Evolutionary conservation across 768 basidiomycete genomes (phyloP).

Genomic region (Hericium rajendrae): DNA sequence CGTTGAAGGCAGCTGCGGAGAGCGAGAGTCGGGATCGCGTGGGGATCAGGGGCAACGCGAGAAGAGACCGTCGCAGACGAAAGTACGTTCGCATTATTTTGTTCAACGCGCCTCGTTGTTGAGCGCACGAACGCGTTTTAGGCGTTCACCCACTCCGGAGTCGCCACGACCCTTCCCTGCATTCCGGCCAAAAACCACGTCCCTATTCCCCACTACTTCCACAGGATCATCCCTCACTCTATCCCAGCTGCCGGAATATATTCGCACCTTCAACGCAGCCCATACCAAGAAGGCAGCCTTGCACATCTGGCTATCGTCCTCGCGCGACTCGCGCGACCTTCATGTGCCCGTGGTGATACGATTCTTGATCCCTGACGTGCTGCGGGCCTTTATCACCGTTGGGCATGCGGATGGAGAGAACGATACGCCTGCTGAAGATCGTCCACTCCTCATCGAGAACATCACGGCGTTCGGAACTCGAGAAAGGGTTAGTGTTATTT

Average conservation of each 20-base stretch:
- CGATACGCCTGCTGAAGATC: not conserved
- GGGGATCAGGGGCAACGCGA: conserved; percentile 34
- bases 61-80: conserved; percentile 45
- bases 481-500: conserved; percentile 41
- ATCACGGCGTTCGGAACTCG: conserved; percentile 65
- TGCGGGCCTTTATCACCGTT: conserved; percentile 53
- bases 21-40: conserved; percentile 45
- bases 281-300: conserved; percentile 29
- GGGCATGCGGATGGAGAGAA: conserved; percentile 20
- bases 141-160: conserved; percentile 44
- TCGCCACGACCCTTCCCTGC: conserved; percentile 52
- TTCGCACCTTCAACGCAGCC: conserved; percentile 45
- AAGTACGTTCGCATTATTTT: conserved; percentile 32
- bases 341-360: conserved; percentile 37
- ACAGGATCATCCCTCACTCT: conserved; percentile 30
- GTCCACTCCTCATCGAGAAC: conserved; percentile 44
- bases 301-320: conserved; percentile 44
- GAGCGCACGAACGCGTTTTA: conserved; percentile 4
- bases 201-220: conserved; percentile 36
- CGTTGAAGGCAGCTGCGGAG: conserved; percentile 42
- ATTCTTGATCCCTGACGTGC: conserved; percentile 53
- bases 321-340: conserved; percentile 10
- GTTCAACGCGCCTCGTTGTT: not conserved
- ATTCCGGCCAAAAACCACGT: conserved; percentile 28
- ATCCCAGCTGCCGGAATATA: conserved; percentile 41